Conservation (phyloP, 305 asterid genomes). For the Fraxinus angustifolia region DNA sequence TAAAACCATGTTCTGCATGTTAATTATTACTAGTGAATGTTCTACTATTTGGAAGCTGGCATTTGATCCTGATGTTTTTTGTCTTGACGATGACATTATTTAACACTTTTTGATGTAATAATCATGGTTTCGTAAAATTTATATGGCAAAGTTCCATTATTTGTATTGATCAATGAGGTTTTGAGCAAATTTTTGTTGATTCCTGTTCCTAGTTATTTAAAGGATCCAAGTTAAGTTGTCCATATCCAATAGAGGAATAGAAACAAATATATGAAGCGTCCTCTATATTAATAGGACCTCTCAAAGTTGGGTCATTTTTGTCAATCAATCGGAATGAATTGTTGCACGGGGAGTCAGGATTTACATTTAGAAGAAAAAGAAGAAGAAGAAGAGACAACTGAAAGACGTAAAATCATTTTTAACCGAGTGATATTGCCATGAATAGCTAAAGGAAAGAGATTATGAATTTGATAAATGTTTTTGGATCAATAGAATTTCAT, state of each 20-base stretch:
- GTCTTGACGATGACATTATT: background rate
- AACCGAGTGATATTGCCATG: background rate
- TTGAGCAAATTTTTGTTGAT: background rate
- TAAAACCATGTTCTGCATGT: constrained; percentile 6
- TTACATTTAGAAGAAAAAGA: background rate
- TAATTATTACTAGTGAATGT: background rate
- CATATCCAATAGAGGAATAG: background rate
- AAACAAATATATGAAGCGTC: background rate
- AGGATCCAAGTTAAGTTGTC: background rate
- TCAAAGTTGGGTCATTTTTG: background rate
- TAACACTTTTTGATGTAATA: background rate
- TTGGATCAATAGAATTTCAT: background rate
- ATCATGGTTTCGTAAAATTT: background rate
- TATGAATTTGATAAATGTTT: background rate
- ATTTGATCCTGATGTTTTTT: background rate
- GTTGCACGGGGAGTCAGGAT: background rate
- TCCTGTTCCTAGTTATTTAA: background rate
- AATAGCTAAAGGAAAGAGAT: background rate
- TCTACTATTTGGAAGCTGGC: background rate
- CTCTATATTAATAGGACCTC: background rate
- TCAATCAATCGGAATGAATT: background rate
- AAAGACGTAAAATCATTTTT: background rate
- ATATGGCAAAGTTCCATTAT: background rate
- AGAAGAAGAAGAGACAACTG: background rate
- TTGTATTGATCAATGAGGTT: background rate